A percentile compares a stretch with the other conserved stretches of the same genome.
phyloP scores from a whole-genome alignment of 371 early-diverging fungal genomes.

The Haplosporangium sp. region DNA sequence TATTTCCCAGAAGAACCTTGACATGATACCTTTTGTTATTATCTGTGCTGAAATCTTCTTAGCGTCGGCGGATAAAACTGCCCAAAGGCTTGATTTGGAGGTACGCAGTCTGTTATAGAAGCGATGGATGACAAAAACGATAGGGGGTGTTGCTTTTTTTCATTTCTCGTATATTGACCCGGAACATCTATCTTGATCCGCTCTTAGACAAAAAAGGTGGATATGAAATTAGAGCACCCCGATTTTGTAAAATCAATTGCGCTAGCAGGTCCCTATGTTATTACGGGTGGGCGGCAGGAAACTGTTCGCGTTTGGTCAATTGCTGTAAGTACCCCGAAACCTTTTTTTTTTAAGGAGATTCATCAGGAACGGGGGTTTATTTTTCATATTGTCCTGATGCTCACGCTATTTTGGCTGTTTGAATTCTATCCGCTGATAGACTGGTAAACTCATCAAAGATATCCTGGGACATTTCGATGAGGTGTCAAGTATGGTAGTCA shows the following conservation, averaged over 20 bases:
- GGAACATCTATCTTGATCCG: too few species aligned
- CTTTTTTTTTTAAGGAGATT: neutral
- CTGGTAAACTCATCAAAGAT: conserved; percentile 71
- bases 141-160: too few species aligned
- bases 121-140: too few species aligned
- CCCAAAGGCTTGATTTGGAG: conserved; percentile 61
- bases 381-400: neutral
- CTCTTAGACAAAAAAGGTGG: conserved; percentile 66
- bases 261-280: conserved; percentile 71
- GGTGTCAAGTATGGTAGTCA: conserved; percentile 68
- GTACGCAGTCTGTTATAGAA: conserved; percentile 27
- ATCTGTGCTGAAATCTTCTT: neutral
- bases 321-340: conserved; percentile 66
- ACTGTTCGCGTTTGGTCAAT: conserved; percentile 83
- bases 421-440: conserved; percentile 55
- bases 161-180: too few species aligned
- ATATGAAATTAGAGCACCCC: conserved; percentile 78
- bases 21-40: neutral
- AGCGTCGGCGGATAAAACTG: conserved; percentile 86
- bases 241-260: conserved; percentile 82
- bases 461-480: conserved; percentile 88
- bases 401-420: neutral
- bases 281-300: conserved; percentile 87
- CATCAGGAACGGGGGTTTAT: neutral
- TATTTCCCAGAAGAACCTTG: neutral